Percentiles rank a stretch among this genome's conserved stretches.
Conservation (phyloP, 2,329 filamentous ascomycete species). For the Ampelomyces quisqualis region DNA sequence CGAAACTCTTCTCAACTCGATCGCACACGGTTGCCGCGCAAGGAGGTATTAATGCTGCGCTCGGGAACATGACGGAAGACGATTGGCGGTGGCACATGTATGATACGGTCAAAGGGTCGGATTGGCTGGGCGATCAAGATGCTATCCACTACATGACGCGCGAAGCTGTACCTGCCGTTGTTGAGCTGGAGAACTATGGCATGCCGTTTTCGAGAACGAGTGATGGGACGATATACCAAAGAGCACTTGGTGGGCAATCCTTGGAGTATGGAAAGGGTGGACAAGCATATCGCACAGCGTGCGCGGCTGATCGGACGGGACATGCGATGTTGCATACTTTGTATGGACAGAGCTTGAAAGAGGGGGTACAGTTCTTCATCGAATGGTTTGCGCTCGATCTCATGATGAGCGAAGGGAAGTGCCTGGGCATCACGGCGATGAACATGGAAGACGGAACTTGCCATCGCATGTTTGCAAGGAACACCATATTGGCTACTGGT, state of each 20-base stretch:
- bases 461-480: conserved; percentile 51
- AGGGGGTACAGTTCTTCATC: conserved; percentile 53
- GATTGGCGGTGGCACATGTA: conserved; percentile 64
- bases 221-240: conserved; percentile 52
- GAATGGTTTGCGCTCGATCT: conserved; percentile 54
- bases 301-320: conserved; percentile 51
- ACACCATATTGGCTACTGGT: conserved; percentile 53
- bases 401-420: conserved; percentile 52
- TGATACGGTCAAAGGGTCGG: conserved; percentile 59
- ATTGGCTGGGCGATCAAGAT: conserved; percentile 62
- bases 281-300: conserved; percentile 52
- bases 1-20: conserved; percentile 64
- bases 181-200: conserved; percentile 58
- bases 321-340: conserved; percentile 55
- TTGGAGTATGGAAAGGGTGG: conserved; percentile 52
- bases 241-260: conserved; percentile 52
- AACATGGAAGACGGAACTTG: conserved; percentile 54
- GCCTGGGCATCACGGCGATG: conserved; percentile 50
- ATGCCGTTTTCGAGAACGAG: conserved; percentile 55
- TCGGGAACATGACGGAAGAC: conserved; percentile 58
- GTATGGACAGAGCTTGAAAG: conserved; percentile 52
- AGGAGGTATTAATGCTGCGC: conserved; percentile 62
- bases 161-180: conserved; percentile 56
- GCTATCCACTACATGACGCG: conserved; percentile 62
- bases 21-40: conserved; percentile 68